Conservation (phyloP, 148 eudicot species). For the Cornus florida region DNA sequence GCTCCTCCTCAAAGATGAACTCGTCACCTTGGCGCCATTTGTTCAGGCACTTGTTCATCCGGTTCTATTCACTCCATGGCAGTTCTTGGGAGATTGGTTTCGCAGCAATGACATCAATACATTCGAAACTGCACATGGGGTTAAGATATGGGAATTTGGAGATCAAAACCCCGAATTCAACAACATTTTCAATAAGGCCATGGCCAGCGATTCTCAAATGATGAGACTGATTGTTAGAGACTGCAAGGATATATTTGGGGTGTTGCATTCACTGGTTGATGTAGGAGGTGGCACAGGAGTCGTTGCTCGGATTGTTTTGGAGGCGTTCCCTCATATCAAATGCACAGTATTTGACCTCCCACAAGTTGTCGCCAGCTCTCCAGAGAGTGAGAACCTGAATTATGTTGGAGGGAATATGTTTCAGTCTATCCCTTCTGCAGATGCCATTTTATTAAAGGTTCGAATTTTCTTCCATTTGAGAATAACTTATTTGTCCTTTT, state of each 20-base stretch:
- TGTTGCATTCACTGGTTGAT: slow-evolving; percentile 3
- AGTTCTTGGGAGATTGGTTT: slow-evolving; percentile 10
- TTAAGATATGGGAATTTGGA: neutral
- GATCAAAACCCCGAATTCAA: neutral
- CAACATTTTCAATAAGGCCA: neutral
- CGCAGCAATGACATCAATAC: neutral
- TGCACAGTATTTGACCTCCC: slow-evolving; percentile 13
- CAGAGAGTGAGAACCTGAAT: neutral
- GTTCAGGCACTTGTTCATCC: slow-evolving; percentile 1
- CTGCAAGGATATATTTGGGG: slow-evolving; percentile 2
- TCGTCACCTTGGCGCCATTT: neutral
- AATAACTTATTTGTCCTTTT: too few species aligned
- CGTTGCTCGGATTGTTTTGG: slow-evolving; percentile 1
- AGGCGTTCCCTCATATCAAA: slow-evolving; percentile 4
- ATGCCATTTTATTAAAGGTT: slow-evolving; percentile 8
- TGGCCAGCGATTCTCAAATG: slow-evolving; percentile 10
- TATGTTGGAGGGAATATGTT: slow-evolving; percentile 11
- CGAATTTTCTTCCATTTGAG: neutral
- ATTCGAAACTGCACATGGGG: slow-evolving; percentile 5
- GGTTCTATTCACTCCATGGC: slow-evolving; percentile 1
- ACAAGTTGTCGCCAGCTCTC: neutral
- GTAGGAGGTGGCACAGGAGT: slow-evolving; percentile 11
- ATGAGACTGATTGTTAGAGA: slow-evolving; percentile 1
- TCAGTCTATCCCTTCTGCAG: slow-evolving; percentile 10
- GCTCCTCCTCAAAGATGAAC: neutral